Evolutionary conservation across 2,329 filamentous ascomycete genomes (phyloP).

Genomic region (Chalara sp.): DNA sequence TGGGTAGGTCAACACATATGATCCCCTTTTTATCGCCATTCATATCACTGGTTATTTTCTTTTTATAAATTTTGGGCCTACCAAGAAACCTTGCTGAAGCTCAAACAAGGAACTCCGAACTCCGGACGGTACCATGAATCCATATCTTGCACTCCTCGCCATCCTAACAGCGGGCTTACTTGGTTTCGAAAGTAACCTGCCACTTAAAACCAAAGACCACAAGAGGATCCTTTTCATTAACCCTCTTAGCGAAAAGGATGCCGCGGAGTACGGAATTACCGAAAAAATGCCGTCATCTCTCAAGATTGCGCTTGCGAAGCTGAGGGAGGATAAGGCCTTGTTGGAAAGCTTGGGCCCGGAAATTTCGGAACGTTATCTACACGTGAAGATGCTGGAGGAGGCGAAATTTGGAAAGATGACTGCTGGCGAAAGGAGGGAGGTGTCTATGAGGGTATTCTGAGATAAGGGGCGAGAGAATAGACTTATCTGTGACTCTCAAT

Average conservation of each 20-base stretch:
- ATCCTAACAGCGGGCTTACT: constrained; percentile 51
- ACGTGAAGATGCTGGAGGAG: constrained; percentile 52
- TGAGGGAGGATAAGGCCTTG: constrained; percentile 42
- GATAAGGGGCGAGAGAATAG: too few relatives aligned
- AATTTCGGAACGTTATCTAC: constrained; percentile 47
- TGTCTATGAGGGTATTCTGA: constrained; percentile 7
- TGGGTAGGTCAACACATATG: constrained; percentile 39
- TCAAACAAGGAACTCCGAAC: constrained; percentile 52
- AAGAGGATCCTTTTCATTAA: constrained; percentile 39
- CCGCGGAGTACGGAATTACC: constrained; percentile 43
- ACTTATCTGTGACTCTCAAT: too few relatives aligned
- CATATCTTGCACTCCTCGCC: constrained; percentile 60
- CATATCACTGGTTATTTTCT: too few relatives aligned
- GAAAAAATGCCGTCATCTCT: constrained; percentile 47
- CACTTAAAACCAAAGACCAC: constrained; percentile 44
- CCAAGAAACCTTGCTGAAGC: too few relatives aligned
- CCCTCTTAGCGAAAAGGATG: constrained; percentile 21
- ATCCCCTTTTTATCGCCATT: too few relatives aligned
- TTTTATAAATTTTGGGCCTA: too few relatives aligned
- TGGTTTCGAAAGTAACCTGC: constrained; percentile 40
- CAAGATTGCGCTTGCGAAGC: constrained; percentile 43
- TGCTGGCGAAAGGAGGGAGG: constrained; percentile 9
- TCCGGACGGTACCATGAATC: constrained; percentile 71
- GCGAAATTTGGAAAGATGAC: constrained; percentile 33
- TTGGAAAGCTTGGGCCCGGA: constrained; percentile 37